Percentiles rank a stretch among this genome's conserved stretches.
These are phyloP conservation scores for Metschnikowia bowlesiae DNA, from an alignment of 805 yeast genomes.

Conservation along the genomic window DNA sequence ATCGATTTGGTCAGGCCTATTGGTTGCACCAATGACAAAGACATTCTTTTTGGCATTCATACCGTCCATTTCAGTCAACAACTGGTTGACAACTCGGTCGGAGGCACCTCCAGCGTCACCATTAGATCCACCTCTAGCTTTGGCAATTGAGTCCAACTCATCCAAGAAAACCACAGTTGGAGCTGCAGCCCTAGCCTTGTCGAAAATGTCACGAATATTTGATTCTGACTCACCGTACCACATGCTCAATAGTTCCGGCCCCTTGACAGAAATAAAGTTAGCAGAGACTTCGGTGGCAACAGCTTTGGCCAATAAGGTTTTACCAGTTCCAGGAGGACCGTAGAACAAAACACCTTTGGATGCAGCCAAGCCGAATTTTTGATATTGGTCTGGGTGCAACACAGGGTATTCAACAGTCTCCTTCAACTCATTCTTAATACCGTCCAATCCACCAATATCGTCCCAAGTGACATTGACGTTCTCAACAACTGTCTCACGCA, in stretches of 20 bases:
- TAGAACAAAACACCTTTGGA: constrained; percentile 97
- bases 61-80: constrained; percentile 98
- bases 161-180: constrained; percentile 98
- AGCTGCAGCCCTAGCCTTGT: constrained; percentile 98
- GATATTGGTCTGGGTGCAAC: constrained; percentile 96
- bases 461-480: constrained; percentile 99
- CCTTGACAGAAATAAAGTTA: constrained; percentile 94
- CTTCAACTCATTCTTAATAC: constrained; percentile 92
- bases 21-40: constrained; percentile 98
- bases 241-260: constrained; percentile 96
- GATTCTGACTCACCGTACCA: constrained; percentile 99
- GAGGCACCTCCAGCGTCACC: constrained; percentile 93
- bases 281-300: constrained; percentile 99
- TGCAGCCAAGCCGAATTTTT: constrained; percentile 96
- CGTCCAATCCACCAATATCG: constrained; percentile 97
- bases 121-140: constrained; percentile 79
- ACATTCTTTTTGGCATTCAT: constrained; percentile 99
- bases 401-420: constrained; percentile 99
- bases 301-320: constrained; percentile 95
- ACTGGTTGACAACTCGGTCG: constrained; percentile 93
- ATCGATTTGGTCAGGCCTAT: constrained; percentile 98
- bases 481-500: constrained; percentile 99
- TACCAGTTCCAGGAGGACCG: constrained; percentile 99
- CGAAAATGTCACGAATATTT: constrained; percentile 94
- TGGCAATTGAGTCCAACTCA: constrained; percentile 96